Conservation (phyloP, 345 rosid species). For the Murraya koenigii region DNA sequence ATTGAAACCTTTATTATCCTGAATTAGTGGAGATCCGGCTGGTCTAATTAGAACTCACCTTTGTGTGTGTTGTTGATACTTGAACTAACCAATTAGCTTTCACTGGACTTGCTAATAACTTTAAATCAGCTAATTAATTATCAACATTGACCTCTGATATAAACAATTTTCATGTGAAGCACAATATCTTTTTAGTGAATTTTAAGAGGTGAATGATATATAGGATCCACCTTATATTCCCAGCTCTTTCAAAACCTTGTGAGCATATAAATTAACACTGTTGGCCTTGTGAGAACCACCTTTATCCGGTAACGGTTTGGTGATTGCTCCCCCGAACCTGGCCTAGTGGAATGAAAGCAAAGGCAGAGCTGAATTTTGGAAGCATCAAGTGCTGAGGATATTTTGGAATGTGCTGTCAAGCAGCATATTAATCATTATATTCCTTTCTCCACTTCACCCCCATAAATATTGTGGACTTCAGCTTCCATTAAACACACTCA, state of each 20-base stretch:
- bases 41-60: constrained; percentile 54
- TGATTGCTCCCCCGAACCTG: constrained; percentile 40
- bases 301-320: constrained; percentile 22
- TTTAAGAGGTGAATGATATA: background rate
- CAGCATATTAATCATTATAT: constrained; percentile 36
- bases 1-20: constrained; percentile 28
- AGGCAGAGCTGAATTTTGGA: background rate
- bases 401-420: constrained; percentile 60
- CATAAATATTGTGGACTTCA: constrained; percentile 46
- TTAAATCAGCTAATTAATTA: background rate
- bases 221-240: constrained; percentile 19
- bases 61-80: constrained; percentile 21
- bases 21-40: constrained; percentile 53
- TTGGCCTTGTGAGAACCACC: constrained; percentile 8
- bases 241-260: constrained; percentile 15
- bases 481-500: constrained; percentile 41
- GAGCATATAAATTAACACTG: constrained; percentile 9
- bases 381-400: constrained; percentile 36
- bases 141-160: background rate
- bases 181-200: background rate
- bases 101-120: background rate
- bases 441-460: constrained; percentile 27
- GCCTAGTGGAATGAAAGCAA: constrained; percentile 49
- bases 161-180: background rate
- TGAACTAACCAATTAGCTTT: constrained; percentile 38